Percentiles rank a stretch among this genome's conserved stretches.
These are phyloP conservation scores for Lodderomyces oxycetoniae DNA, from an alignment of 1,139 yeast species.

Conservation along the genomic window DNA sequence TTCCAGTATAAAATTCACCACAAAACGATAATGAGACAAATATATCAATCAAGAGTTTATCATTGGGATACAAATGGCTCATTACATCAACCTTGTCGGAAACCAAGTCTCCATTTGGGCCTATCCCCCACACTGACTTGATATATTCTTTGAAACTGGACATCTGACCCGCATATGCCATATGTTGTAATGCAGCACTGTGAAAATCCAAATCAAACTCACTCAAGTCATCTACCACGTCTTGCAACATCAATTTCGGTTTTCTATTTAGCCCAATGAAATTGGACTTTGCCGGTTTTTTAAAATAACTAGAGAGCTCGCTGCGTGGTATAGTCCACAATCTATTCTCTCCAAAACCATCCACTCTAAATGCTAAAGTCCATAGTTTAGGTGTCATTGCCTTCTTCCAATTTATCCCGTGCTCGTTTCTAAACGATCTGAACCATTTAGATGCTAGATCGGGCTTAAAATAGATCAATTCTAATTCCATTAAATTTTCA, in stretches of 20 bases:
- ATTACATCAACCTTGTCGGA: conserved; percentile 7
- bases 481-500: conserved; percentile 37
- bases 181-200: conserved; percentile 27
- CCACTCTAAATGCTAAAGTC: conserved; percentile 31
- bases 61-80: conserved; percentile 26
- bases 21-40: conserved; percentile 31
- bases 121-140: conserved; percentile 32
- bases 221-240: conserved; percentile 4
- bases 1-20: conserved; percentile 27
- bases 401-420: conserved; percentile 14
- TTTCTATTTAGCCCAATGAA: too few relatives aligned
- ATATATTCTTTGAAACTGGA: conserved; percentile 25
- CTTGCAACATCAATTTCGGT: conserved; percentile 5
- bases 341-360: conserved; percentile 31
- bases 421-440: conserved; percentile 27
- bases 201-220: conserved; percentile 21
- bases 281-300: conserved; percentile 14
- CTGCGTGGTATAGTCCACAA: conserved; percentile 27
- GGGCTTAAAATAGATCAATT: conserved; percentile 30
- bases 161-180: conserved; percentile 29
- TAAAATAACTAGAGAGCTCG: conserved; percentile 17
- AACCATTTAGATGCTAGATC: conserved; percentile 43
- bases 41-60: conserved; percentile 25
- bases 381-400: conserved; percentile 32
- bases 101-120: conserved; percentile 18